phyloP scores from a whole-genome alignment of 1,284 basidiomycete genomes.

The Pseudozyma pruni region DNA sequence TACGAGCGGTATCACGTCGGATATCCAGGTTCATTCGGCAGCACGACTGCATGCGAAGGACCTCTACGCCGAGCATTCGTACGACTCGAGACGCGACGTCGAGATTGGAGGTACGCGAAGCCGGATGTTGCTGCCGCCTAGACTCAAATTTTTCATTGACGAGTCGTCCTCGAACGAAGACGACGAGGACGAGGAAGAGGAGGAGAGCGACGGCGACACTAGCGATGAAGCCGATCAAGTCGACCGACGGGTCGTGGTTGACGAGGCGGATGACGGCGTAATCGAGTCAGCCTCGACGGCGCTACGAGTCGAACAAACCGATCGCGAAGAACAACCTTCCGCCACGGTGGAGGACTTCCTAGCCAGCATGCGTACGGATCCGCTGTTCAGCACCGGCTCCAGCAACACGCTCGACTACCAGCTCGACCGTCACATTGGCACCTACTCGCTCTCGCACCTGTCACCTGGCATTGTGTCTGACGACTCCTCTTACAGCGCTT shows the following conservation, averaged over 20 bases:
- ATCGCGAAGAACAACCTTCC: background rate
- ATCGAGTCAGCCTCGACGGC: background rate
- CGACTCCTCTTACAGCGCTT: too few relatives aligned
- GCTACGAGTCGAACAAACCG: background rate
- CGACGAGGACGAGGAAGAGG: constrained; percentile 3
- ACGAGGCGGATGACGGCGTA: background rate
- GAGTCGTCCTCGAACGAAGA: background rate
- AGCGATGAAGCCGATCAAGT: background rate
- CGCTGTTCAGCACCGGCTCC: constrained; percentile 4
- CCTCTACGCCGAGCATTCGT: background rate
- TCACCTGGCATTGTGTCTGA: background rate
- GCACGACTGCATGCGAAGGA: constrained; percentile 1
- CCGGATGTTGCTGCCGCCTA: constrained; percentile 9
- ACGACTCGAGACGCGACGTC: background rate
- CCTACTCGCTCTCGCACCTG: constrained; percentile 22
- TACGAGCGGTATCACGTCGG: constrained; percentile 26
- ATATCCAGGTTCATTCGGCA: constrained; percentile 27
- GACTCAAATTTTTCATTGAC: background rate
- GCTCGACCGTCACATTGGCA: constrained; percentile 25
- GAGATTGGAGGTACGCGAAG: constrained; percentile 9
- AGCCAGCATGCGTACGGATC: constrained; percentile 21
- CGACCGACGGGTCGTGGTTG: too few relatives aligned
- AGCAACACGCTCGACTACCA: constrained; percentile 11
- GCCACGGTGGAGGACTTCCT: constrained; percentile 25
- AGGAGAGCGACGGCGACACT: background rate